Base-by-base conservation (phyloP, 2,329 filamentous ascomycete species). In the Penicillium hordei region DNA sequence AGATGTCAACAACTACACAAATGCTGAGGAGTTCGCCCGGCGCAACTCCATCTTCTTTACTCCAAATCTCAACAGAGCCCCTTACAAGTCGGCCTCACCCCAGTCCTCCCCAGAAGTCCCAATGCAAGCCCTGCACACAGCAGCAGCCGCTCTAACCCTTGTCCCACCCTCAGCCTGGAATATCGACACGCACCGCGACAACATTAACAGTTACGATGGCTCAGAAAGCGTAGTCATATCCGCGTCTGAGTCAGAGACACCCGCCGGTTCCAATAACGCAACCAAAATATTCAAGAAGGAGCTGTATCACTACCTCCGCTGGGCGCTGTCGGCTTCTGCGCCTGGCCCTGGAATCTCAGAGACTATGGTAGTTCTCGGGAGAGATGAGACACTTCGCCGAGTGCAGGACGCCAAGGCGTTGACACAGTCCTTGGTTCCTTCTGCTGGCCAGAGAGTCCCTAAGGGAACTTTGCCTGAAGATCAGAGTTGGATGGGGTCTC, bases 31-130 rank as follows among this genome's bases (percentile, higher is more conserved):
- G 21, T 89, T 87, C 69, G 72, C 84, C 8, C 67, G 79, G 33
- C 79, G 82, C 34, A 84, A 86, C 68, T 69, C 73, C 29, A 83
- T 84, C 66, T 84, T 89, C 72, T 88, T 89, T 72, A 72, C 71
- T 1, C 68, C 75, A 63, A 45, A 67, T 45, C 52, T 75, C 29
- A 44, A 64, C 40, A 61, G 71, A 50, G 55, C 65, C 40, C 33
- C 62, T 27, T 72, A 75, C 64, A 56, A 52, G 23, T 58, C 67
- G 9, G 46, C 52, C 29, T 40, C 63, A 39, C 56, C 70, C 48
- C 23, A 51, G 46, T 55, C 56, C 19, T 63, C 53, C 59, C 60
- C 55, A 25, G 62, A 46, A 34, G 68, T 70, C 43, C 74, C 72
- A 15, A 65, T 78, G n/a, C 64, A 67, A 44, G 64, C 73, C 13